Evolutionary conservation across 23 red algal species (phyloP).

Genomic region (Gracilaria gracilis): DNA sequence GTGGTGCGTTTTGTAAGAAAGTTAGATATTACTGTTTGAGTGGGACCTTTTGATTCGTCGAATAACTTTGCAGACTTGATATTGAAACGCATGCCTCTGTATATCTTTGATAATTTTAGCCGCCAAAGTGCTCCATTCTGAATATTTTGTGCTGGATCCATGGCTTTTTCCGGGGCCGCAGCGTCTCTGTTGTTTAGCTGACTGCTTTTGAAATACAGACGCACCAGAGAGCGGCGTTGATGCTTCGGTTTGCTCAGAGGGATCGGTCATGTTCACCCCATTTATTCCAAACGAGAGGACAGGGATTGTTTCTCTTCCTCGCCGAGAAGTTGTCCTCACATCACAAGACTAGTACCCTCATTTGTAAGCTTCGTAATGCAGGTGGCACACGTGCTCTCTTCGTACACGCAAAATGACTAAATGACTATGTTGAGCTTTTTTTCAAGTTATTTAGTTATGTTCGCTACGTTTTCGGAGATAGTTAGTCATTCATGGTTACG

Average conservation of each 20-base stretch:
- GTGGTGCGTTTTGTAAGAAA: no score
- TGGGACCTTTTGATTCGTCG: neutral
- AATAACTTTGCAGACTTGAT: neutral
- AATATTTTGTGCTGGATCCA: neutral
- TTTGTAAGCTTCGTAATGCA: no score
- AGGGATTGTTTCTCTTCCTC: no score
- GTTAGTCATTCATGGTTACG: conserved; percentile 4
- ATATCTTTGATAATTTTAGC: neutral
- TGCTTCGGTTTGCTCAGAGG: no score
- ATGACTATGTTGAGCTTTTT: neutral
- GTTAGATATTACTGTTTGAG: neutral
- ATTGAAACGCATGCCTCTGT: neutral
- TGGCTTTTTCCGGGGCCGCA: neutral
- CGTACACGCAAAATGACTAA: no score
- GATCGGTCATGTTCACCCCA: no score
- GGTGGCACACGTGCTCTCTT: no score
- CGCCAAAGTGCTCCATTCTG: neutral
- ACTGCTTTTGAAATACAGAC: neutral
- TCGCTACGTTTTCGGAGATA: neutral
- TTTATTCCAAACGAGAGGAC: no score
- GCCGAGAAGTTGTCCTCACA: no score
- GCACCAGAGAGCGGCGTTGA: neutral
- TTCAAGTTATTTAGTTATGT: neutral
- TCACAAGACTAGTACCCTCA: no score
- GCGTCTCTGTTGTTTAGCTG: neutral